Conservation (phyloP, 2,329 filamentous ascomycete species). For the Diaporthe humulicola region DNA sequence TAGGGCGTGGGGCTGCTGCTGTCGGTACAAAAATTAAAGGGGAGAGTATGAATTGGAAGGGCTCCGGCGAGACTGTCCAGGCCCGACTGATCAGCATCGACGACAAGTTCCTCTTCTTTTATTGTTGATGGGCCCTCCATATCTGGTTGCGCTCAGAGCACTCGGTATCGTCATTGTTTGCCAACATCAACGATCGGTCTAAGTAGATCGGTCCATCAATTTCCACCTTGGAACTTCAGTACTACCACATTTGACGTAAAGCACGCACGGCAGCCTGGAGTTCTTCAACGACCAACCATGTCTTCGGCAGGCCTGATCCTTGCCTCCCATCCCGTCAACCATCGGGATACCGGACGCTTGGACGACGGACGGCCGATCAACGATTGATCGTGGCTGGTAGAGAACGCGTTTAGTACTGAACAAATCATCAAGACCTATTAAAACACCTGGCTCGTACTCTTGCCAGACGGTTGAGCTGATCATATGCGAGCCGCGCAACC, state of each 20-base stretch:
- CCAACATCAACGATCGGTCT: neutral
- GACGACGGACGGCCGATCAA: conserved; percentile 5
- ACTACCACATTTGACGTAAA: conserved; percentile 10
- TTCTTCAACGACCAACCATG: conserved; percentile 6
- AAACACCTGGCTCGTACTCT: neutral
- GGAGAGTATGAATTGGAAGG: conserved; percentile 15
- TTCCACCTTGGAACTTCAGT: conserved; percentile 5
- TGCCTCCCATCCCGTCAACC: conserved; percentile 27
- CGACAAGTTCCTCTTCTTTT: neutral
- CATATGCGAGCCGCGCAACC: neutral
- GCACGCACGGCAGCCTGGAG: conserved; percentile 1
- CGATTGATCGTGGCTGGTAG: neutral
- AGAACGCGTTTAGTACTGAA: neutral
- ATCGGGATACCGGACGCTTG: conserved; percentile 26
- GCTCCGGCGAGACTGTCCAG: conserved; percentile 10
- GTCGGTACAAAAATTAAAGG: conserved; percentile 31
- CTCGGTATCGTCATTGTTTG: conserved; percentile 18
- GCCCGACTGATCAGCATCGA: conserved; percentile 10
- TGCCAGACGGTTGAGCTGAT: neutral
- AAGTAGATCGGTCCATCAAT: conserved; percentile 20
- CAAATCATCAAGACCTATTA: neutral
- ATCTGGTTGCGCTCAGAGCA: neutral
- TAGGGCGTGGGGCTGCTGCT: conserved; percentile 32
- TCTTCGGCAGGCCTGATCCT: conserved; percentile 22
- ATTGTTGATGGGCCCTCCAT: neutral